A percentile compares a stretch with the other conserved stretches of the same genome.
These are phyloP conservation scores for Alternaria triticimaculans DNA, from an alignment of 2,329 filamentous ascomycete species.

Conservation along the genomic window DNA sequence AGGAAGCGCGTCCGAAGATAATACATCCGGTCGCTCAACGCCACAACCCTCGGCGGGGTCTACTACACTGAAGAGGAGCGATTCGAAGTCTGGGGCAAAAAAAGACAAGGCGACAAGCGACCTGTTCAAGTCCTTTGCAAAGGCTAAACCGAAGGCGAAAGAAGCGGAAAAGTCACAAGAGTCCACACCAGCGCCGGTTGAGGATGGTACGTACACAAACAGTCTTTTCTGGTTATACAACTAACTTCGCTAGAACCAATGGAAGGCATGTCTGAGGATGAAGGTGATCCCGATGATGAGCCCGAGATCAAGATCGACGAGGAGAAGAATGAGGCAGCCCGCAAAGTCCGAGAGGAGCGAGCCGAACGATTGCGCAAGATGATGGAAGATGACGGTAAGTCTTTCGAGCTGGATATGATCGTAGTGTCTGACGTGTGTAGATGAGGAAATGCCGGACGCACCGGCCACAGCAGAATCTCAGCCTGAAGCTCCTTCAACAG, in stretches of 20 bases:
- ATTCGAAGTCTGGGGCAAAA: constrained; percentile 59
- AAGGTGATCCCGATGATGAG: constrained; percentile 40
- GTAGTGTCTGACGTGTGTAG: constrained; percentile 35
- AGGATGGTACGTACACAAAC: constrained; percentile 55
- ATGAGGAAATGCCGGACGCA: constrained; percentile 67
- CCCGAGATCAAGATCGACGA: constrained; percentile 40
- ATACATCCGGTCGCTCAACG: constrained; percentile 44
- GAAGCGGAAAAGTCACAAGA: constrained; percentile 51
- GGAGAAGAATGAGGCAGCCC: constrained; percentile 43
- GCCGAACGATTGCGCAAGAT: constrained; percentile 72
- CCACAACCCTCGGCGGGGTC: constrained; percentile 33
- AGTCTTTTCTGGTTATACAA: neutral
- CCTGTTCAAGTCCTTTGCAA: constrained; percentile 83
- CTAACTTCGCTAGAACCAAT: constrained; percentile 54
- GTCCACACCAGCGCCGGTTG: constrained; percentile 49
- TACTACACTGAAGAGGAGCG: constrained; percentile 40
- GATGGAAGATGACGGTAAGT: constrained; percentile 73
- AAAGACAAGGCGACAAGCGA: constrained; percentile 63
- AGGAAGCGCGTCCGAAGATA: constrained; percentile 42
- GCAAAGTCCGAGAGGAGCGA: constrained; percentile 64
- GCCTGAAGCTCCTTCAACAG: constrained; percentile 45
- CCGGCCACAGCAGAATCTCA: constrained; percentile 47
- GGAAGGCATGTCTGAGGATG: constrained; percentile 60
- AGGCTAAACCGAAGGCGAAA: constrained; percentile 65
- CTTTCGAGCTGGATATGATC: neutral